Percentiles rank a stretch among this genome's conserved stretches.
Conservation (phyloP, 176 grass and related monocot genomes). For the Oryza rufipogon region DNA sequence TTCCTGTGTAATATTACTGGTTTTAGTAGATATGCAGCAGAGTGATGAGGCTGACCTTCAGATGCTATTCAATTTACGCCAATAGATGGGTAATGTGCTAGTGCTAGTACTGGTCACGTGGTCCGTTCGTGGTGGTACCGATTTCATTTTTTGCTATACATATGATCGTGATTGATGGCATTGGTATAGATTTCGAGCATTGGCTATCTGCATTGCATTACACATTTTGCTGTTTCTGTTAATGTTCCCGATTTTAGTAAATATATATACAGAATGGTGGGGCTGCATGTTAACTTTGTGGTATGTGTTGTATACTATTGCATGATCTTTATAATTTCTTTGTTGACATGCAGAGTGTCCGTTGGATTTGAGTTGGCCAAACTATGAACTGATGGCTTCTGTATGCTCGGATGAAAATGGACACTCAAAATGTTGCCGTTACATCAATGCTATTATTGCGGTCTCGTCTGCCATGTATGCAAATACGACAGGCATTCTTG, state of each 20-base stretch:
- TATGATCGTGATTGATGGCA: no score
- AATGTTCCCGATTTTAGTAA: background rate
- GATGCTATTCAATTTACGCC: no score
- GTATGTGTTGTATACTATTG: background rate
- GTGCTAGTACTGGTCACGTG: no score
- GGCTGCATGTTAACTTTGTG: background rate
- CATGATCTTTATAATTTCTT: background rate
- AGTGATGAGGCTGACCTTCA: background rate
- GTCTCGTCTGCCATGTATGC: slow-evolving; percentile 83
- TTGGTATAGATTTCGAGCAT: no score
- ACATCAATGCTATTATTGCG: slow-evolving; percentile 78
- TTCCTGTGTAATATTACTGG: background rate
- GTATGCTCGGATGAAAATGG: slow-evolving; percentile 73
- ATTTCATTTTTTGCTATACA: no score
- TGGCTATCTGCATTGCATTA: no score
- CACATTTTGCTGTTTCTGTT: no score
- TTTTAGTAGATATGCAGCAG: background rate
- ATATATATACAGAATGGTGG: background rate
- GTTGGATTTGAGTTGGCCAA: slow-evolving; percentile 85
- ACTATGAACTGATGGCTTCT: slow-evolving; percentile 66
- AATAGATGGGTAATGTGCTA: background rate
- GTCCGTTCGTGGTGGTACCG: no score
- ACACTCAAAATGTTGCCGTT: slow-evolving; percentile 83
- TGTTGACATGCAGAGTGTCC: slow-evolving; percentile 71
- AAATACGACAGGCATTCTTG: slow-evolving; percentile 69